These are phyloP conservation scores for Suillus decipiens DNA, from an alignment of 768 basidiomycete genomes.

Conservation along the genomic window DNA sequence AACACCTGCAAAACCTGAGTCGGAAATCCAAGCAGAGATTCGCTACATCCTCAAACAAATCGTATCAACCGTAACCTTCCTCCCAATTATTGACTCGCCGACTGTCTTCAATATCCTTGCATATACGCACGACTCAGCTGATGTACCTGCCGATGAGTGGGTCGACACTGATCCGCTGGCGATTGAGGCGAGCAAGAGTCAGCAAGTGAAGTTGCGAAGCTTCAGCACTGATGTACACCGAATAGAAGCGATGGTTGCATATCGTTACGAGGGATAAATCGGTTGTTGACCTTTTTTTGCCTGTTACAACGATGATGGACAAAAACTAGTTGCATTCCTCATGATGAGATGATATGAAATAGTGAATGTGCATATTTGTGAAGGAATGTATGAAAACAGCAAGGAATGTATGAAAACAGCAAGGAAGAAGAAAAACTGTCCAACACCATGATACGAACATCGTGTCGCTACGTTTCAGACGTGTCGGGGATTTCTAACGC, in stretches of 20 bases:
- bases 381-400: constrained; percentile 4
- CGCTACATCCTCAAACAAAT: constrained; percentile 98
- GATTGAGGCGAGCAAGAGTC: constrained; percentile 91
- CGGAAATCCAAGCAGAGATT: constrained; percentile 96
- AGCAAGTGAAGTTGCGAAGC: constrained; percentile 91
- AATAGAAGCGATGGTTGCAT: constrained; percentile 97
- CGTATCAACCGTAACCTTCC: constrained; percentile 93
- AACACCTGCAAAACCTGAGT: constrained; percentile 65
- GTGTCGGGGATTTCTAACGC: constrained; percentile 2
- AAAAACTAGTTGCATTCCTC: constrained; percentile 5
- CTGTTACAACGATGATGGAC: constrained; percentile 1
- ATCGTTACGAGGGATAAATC: constrained; percentile 80
- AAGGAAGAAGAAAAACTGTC: neutral
- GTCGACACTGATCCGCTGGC: constrained; percentile 91
- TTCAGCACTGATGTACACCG: constrained; percentile 99
- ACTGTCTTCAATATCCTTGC: constrained; percentile 98
- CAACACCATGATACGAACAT: neutral
- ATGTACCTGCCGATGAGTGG: constrained; percentile 93
- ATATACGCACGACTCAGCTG: constrained; percentile 90
- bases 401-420: constrained; percentile 7
- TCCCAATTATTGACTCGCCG: constrained; percentile 93
- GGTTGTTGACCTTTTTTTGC: constrained; percentile 2
- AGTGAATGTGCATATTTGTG: constrained; percentile 9
- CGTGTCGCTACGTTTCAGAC: neutral
- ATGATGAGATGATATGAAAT: constrained; percentile 1